Evolutionary conservation across 176 grass and related monocot genomes (phyloP), one percentile per base, ranked within the genome.

Genomic region (Zoysia japonica): DNA sequence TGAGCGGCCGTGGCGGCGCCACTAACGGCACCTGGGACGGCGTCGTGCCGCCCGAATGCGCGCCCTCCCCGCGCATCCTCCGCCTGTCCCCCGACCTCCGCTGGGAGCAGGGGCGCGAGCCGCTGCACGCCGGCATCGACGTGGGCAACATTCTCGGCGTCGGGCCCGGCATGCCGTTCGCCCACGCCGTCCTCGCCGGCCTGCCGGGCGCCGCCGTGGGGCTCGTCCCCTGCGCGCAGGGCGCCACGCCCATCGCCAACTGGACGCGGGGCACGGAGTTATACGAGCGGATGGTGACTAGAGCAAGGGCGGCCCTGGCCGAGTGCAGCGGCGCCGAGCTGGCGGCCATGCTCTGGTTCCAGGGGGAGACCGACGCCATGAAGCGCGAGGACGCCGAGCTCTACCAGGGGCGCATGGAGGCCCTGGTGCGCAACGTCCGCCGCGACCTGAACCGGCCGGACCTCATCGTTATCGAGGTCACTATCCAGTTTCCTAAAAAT

Each of bases 61-160:
- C 76, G 0, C 74, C 86, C 0, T 89, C 73, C 3, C 84, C 82
- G 1, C 78, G 80, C 71, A 54, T 89, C 62, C 80, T 82, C 42
- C 86, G 89, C 17, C 84, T 94, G 2, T 76, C 64, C 14, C 86
- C 89, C 0, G 3, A 1, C 0, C 83, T 86, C 20, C 81, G 7
- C 0, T 94, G 92, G 92, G 88, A 93, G 78, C 71, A 85, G 75
- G 91, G 88, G 2, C 70, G 65, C 2, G 91, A 93, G 88, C 91
- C 91, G 38, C 88, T 93, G 14, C 91, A 93, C 91, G 61, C 66
- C 7, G 88, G 86, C 82, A 74, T 93, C 82, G 91, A 93, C 88
- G 70, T 83, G 1, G 59, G 47, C 75, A 87, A 78, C 82, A 63
- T 78, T 0, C 86, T 87, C 0, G 91, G 91, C 47, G 71, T 93